Evolutionary conservation across 2,329 filamentous ascomycete genomes (phyloP), one percentile per base, ranked within the genome.

Genomic region (Fusarium piperis): DNA sequence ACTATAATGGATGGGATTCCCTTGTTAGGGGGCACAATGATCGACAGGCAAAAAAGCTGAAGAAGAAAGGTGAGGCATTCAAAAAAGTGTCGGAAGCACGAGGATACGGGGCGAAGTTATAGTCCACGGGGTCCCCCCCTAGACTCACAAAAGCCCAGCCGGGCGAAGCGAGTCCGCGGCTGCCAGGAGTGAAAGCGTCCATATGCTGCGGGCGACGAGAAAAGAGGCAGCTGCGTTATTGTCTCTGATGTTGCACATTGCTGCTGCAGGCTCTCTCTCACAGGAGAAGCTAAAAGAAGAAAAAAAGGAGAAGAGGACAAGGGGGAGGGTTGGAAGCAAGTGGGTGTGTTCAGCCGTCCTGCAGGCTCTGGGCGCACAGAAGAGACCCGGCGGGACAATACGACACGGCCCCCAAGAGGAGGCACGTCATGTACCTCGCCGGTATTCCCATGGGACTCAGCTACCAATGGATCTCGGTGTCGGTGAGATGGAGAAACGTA

Each of bases 141-240:
- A 23, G 23, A 23, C 23, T 23, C n/a, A 38, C 48, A 48, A 28
- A 44, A 56, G 59, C 51, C 28, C 39, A 55, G 62, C 64, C 56
- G 60, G 51, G 57, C 35, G 57, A 62, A 59, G 62, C 53, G 60
- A 64, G 53, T 38, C 32, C 32, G 6, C 67, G 65, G 55, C 32
- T 74, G 60, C 73, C 71, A 73, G 51, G 62, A 65, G 59, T 46
- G 59, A 58, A 32, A 60, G 39, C 63, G 64, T 64, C 62, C 73
- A 74, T 67, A 70, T 59, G 66, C 74, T 77, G 74, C 74, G 70
- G 75, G 74, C 73, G 73, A 74, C 51, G 59, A 70, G 68, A 61
- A 62, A 62, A 73, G 53, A 73, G 58, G 70, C 56, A 52, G 46
- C 57, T 57, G 48, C 56, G 38, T 60, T 59, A 59, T 65, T 62